Evolutionary conservation across 2,329 filamentous ascomycete genomes (phyloP), one percentile per base, ranked within the genome.

Genomic region (Chaetomium globosum): DNA sequence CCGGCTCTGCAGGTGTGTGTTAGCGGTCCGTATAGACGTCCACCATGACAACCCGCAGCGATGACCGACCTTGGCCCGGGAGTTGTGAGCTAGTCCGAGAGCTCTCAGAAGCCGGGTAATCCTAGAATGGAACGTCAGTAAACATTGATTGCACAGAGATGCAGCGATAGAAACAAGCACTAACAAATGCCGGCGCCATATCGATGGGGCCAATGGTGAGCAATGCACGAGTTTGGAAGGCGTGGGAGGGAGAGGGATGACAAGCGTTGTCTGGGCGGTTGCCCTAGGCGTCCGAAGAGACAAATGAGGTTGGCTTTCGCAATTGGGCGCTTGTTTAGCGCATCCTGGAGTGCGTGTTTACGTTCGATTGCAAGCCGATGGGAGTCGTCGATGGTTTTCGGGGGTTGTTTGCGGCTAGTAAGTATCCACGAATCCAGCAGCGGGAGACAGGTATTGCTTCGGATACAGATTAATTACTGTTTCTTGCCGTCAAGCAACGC

Each of bases 151-250:
- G 23, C 59, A 8, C 33, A 36, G 12, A 10, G 3, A 12, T 9
- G 12, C 8, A 36, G 33, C 12, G 23, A 19, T 10, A 46, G 3
- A 2, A 36, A 2, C 49, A 33, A 19, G 21, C 54, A 59, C 70
- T 70, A 56, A 72, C 71, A 61, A 71, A 71, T 58, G 66, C 63
- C 16, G 70, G 70, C 28, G 70, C 67, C 71, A 72, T 72, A 13
- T 53, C 36, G 19, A 28, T 46, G 26, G 30, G 33, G 13, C 13
- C 21, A 43, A 31, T 51, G 23, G 54, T 7, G 13, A 26, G 26
- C 53, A 43, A 49, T 30, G 33, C 30, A 52, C 31, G 30, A 23
- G 36, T 28, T 21, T 43, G 16, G 39, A 19, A 10, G 9, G 9
- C 9, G 33, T 16, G 39, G 10, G 51, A 43, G 16, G 10, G 33